Percentiles rank a stretch among this genome's conserved stretches.
Conservation (phyloP, 805 yeast genomes). For the Saccharomycopsis fibuligera region DNA sequence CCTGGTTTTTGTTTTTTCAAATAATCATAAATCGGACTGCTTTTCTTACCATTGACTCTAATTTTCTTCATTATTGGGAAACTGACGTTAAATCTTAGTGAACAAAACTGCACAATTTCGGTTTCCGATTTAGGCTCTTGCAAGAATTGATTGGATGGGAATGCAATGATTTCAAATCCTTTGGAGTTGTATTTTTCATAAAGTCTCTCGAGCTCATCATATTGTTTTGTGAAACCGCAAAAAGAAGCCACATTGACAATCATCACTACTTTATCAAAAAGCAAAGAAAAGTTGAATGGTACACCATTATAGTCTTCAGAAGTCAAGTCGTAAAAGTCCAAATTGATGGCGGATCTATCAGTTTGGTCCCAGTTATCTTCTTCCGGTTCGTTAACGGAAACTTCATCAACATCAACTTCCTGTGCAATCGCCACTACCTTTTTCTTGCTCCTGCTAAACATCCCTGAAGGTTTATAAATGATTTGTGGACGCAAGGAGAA, state of each 20-base stretch:
- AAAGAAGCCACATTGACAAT: conserved; percentile 41
- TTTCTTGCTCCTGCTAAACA: background rate
- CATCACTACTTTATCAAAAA: conserved; percentile 42
- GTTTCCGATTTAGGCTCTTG: conserved; percentile 18
- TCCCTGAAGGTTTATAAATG: background rate
- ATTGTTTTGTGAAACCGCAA: conserved; percentile 58
- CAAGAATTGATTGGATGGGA: conserved; percentile 81
- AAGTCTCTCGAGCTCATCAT: conserved; percentile 54
- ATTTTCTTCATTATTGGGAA: conserved; percentile 76
- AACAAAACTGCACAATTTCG: conserved; percentile 69
- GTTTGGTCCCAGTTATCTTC: too few species aligned
- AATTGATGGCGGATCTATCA: conserved; percentile 11
- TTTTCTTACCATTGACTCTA: conserved; percentile 70
- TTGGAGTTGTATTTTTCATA: conserved; percentile 51
- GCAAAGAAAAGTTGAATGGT: conserved; percentile 32
- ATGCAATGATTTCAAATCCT: conserved; percentile 60
- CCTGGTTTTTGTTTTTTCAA: conserved; percentile 58
- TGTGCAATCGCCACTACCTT: too few species aligned
- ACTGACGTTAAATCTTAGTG: conserved; percentile 65
- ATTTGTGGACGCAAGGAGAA: background rate
- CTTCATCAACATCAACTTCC: background rate
- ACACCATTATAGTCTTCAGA: conserved; percentile 36
- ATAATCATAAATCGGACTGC: conserved; percentile 63
- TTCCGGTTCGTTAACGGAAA: too few species aligned
- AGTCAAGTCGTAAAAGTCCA: conserved; percentile 34